Evolutionary conservation across 768 basidiomycete genomes (phyloP).

Genomic region (Boletus eberwhitei): DNA sequence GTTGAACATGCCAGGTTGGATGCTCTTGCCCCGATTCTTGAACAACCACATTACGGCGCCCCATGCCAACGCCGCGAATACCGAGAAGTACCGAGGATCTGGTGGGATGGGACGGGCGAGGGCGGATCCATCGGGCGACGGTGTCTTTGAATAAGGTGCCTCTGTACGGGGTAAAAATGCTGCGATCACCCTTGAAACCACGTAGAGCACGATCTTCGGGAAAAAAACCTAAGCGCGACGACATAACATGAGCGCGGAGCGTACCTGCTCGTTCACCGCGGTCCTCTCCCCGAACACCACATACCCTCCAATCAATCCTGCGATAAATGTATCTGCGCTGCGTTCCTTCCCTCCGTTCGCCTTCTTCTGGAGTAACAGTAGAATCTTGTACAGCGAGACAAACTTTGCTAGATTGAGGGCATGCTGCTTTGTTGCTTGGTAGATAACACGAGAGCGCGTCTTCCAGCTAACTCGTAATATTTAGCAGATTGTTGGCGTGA

Average conservation of each 20-base stretch:
- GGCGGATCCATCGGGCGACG: constrained; percentile 39
- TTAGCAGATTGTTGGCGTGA: constrained; percentile 6
- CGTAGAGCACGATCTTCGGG: constrained; percentile 89
- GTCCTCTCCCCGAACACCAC: constrained; percentile 82
- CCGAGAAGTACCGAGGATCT: constrained; percentile 76
- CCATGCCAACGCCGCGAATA: constrained; percentile 89
- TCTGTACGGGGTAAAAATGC: constrained; percentile 84
- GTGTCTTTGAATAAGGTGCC: constrained; percentile 47
- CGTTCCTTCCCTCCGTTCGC: constrained; percentile 80
- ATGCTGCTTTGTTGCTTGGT: constrained; percentile 84
- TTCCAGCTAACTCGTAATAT: constrained; percentile 53
- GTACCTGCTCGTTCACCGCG: constrained; percentile 89
- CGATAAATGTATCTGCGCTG: constrained; percentile 81
- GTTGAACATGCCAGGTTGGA: constrained; percentile 96
- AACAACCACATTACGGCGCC: constrained; percentile 97
- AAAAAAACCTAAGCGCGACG: constrained; percentile 3
- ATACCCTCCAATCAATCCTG: constrained; percentile 90
- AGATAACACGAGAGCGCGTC: constrained; percentile 64
- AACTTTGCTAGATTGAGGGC: constrained; percentile 92
- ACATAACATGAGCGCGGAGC: constrained; percentile 20
- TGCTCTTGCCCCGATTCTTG: constrained; percentile 79
- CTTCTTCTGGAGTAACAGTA: constrained; percentile 80
- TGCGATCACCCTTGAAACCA: constrained; percentile 87
- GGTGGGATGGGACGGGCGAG: constrained; percentile 74
- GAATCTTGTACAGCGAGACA: constrained; percentile 87